phyloP scores from a whole-genome alignment of 768 basidiomycete species.

The Auricularia heimuer region DNA sequence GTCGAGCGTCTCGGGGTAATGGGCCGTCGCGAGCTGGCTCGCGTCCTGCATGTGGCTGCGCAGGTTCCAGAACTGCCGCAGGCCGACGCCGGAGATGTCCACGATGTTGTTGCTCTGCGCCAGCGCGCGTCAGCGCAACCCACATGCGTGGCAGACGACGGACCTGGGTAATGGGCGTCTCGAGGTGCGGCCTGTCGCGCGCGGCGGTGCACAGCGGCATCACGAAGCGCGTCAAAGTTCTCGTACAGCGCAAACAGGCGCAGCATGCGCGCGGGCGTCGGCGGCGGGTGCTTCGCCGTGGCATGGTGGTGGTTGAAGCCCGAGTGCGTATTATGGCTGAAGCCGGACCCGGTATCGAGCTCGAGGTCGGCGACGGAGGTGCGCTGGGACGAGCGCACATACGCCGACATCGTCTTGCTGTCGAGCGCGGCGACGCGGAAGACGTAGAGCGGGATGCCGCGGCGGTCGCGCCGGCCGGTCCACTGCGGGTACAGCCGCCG shows the following conservation, averaged over 20 bases:
- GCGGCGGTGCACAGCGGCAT: conserved; percentile 54
- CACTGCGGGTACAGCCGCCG: conserved; percentile 1
- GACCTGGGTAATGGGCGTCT: conserved; percentile 51
- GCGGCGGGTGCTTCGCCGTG: background rate
- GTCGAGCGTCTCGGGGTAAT: conserved; percentile 72
- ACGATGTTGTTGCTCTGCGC: conserved; percentile 44
- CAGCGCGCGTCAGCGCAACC: background rate
- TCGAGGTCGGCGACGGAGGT: background rate
- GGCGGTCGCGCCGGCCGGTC: background rate
- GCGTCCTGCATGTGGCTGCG: conserved; percentile 68
- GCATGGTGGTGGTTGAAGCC: too few relatives aligned
- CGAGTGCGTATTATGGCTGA: too few relatives aligned
- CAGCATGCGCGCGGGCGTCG: background rate
- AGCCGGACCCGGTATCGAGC: too few relatives aligned
- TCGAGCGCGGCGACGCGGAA: background rate
- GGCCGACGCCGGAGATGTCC: conserved; percentile 54
- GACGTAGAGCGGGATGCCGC: background rate
- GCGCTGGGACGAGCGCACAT: background rate
- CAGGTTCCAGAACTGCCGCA: conserved; percentile 59
- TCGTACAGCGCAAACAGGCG: conserved; percentile 38
- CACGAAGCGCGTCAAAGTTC: conserved; percentile 49
- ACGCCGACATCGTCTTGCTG: background rate
- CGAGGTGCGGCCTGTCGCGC: conserved; percentile 35
- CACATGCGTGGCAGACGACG: conserved; percentile 2
- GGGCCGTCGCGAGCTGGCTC: conserved; percentile 60